Base-by-base conservation (phyloP, 2,329 filamentous ascomycete genomes). In the Emydomyces testavorans region DNA sequence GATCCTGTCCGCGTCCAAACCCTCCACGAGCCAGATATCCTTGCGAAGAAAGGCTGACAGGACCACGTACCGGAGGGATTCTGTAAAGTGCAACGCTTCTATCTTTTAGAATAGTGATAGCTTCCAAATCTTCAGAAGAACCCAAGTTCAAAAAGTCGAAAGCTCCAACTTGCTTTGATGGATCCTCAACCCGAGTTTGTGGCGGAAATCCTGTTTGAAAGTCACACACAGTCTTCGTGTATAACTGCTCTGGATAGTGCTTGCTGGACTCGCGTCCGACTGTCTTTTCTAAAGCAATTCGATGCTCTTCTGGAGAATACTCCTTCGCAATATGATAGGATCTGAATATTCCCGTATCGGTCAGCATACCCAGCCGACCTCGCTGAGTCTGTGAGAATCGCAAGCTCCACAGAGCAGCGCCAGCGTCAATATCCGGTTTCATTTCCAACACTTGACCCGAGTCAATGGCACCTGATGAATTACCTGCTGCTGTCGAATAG, bases 381-480 rank as follows among this genome's bases (percentile, higher is more conserved):
- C 74, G 67, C 57, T 73, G 76, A 5, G 71, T 73, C 18, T 74
- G 76, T 2, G 75, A 79, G 56, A 78, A 82, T 6, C 77, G 71
- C 48, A 81, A 60, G 58, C 76, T 80, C 77, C 77, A 80, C 36
- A 82, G 77, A 2, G 70, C 70, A 8, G 74, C 68, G 16, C 69
- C 68, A 0, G 69, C 60, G 26, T 75, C 69, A 11, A 79, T 68
- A 1, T 74, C 70, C 45, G 75, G 73, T 48, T 69, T 70, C 48
- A 80, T 70, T 46, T 79, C 76, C n/a, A 81, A 64, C n/a, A 63
- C 53, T 47, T 67, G 64, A 11, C 61, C 60, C 1, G 59, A 52
- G 7, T 68, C 64, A 3, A 58, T 42, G 32, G 52, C 56, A 24
- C 53, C 57, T 1, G 61, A 51, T 34, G 60, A 58, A 2, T 60